A percentile compares a stretch with the other conserved stretches of the same genome.
Conservation (phyloP, 2,329 filamentous ascomycete species). For the Talaromyces pinophilus region DNA sequence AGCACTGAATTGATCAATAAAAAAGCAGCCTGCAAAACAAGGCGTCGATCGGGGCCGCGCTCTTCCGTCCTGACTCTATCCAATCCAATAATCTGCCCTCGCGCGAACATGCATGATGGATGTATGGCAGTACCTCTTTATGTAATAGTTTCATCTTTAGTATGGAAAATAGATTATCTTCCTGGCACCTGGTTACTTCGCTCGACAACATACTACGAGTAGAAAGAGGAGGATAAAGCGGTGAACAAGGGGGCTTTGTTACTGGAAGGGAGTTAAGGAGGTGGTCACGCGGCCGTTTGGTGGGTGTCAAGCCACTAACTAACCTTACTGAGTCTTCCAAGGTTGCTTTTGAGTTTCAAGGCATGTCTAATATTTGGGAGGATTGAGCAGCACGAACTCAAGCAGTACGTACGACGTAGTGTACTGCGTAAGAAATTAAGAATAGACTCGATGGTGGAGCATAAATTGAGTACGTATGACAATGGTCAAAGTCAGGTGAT, state of each 20-base stretch:
- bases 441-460: background rate
- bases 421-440: background rate
- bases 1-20: background rate
- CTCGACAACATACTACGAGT: too few species aligned
- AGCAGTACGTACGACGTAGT: background rate
- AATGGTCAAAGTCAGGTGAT: background rate
- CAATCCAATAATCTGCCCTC: background rate
- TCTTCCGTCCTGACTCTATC: background rate
- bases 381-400: background rate
- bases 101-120: background rate
- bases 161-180: background rate
- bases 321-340: background rate
- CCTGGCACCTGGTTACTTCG: too few species aligned
- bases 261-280: background rate
- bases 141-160: background rate
- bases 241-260: slow-evolving; percentile 11
- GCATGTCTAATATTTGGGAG: background rate
- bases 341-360: background rate
- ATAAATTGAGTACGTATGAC: background rate
- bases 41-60: slow-evolving; percentile 4
- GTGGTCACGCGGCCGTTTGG: slow-evolving; percentile 8
- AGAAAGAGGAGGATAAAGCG: background rate
- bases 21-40: slow-evolving; percentile 13
- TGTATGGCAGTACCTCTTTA: background rate
- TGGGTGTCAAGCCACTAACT: background rate